Base-by-base conservation (phyloP, 2,329 filamentous ascomycete genomes). In the Exserohilum turcica region DNA sequence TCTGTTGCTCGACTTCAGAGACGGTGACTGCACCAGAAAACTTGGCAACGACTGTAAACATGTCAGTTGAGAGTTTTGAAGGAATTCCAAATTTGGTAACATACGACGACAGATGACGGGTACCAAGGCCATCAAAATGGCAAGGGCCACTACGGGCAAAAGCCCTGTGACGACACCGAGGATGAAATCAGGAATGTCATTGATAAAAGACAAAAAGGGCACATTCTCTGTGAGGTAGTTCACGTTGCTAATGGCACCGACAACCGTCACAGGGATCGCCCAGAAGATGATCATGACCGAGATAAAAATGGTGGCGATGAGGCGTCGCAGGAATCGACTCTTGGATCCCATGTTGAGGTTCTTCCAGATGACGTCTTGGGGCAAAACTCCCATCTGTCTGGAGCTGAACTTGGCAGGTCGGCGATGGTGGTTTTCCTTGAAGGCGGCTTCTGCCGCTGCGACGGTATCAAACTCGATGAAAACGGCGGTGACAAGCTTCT, bases 391-490 rank as follows among this genome's bases (percentile, higher is more conserved):
- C 28, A 79, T 70, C 24, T 76, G 74, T 7, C 75, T 74, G 39
- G 77, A 74, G 13, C 68, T 49, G 29, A 78, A 62, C 47, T 70
- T 36, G n/a, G 35, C 36, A 8, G 39, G 46, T 18, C 35, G 40
- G 9, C 29, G 19, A 24, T 44, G 28, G 13, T 35, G 33, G 12
- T 50, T 71, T 10, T 49, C 59, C 45, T 72, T 71, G 28, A 68
- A 92, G 18, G 93, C 93, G 46, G 85, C 83, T 74, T 97, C 92
- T 5, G 94, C 94, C 50, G 89, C 88, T 50, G 86, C 84, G 73
- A 97, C 92, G 3, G 82, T 86, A 53, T 85, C 82, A 67, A 97
- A 99, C 68, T 96, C 90, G 56, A 97, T 85, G 68, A 99, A 97
- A 4, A 94, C 89, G 13, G 90, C 88, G 0, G 87, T 84, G 6